phyloP scores from a whole-genome alignment of 1,139 yeast species.

The Kodamaea anthophila region DNA sequence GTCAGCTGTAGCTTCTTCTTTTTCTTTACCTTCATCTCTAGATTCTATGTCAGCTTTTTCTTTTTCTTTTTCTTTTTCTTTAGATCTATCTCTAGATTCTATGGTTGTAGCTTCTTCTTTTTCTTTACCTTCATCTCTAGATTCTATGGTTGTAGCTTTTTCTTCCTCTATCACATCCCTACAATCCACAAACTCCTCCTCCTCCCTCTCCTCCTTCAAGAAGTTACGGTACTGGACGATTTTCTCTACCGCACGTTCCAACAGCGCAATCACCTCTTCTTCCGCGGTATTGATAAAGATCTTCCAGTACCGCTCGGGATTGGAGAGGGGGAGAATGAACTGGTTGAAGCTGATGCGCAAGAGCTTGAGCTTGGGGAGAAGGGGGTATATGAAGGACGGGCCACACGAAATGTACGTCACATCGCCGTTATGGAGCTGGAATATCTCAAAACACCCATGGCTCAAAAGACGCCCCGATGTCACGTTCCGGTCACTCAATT shows the following conservation, averaged over 20 bases:
- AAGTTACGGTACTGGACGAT: constrained; percentile 43
- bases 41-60: too few relatives aligned
- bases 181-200: too few relatives aligned
- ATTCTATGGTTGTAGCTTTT: too few relatives aligned
- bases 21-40: too few relatives aligned
- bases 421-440: constrained; percentile 56
- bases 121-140: neutral
- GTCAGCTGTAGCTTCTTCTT: too few relatives aligned
- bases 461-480: constrained; percentile 46
- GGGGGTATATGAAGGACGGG: constrained; percentile 51
- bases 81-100: too few relatives aligned
- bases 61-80: too few relatives aligned
- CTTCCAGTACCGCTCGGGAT: constrained; percentile 72
- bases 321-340: constrained; percentile 58
- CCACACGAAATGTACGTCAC: constrained; percentile 61
- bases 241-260: constrained; percentile 34
- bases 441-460: constrained; percentile 59
- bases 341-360: constrained; percentile 47
- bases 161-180: constrained; percentile 1
- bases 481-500: constrained; percentile 15
- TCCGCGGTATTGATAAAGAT: constrained; percentile 42
- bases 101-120: too few relatives aligned
- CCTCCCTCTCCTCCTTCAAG: neutral
- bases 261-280: constrained; percentile 20
- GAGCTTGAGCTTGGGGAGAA: constrained; percentile 54